Evolutionary conservation across 2,329 filamentous ascomycete species (phyloP).

Genomic region (Periconia macrospinosa): DNA sequence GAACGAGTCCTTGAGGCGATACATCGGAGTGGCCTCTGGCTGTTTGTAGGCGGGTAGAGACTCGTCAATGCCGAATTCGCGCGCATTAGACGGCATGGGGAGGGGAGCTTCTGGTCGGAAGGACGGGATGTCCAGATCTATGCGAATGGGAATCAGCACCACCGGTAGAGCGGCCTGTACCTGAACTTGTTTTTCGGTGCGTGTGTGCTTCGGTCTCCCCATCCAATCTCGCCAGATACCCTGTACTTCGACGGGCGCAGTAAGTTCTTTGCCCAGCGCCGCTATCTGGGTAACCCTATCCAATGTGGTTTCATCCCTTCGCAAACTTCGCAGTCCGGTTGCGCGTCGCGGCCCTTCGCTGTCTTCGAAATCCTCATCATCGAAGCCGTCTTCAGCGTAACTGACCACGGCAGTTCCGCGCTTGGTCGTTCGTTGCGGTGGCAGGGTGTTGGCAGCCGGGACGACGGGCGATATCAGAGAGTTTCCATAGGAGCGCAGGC

Average conservation of each 20-base stretch:
- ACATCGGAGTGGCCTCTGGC: slow-evolving; percentile 79
- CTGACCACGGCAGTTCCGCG: slow-evolving; percentile 95
- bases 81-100: slow-evolving; percentile 62
- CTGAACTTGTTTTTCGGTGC: slow-evolving; percentile 63
- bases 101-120: slow-evolving; percentile 69
- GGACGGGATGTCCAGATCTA: slow-evolving; percentile 87
- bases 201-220: slow-evolving; percentile 63
- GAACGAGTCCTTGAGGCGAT: slow-evolving; percentile 91
- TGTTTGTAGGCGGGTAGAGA: slow-evolving; percentile 76
- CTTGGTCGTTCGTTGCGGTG: slow-evolving; percentile 85
- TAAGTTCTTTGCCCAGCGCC: slow-evolving; percentile 81
- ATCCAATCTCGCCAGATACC: slow-evolving; percentile 97
- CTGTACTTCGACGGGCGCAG: slow-evolving; percentile 77
- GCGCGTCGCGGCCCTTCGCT: slow-evolving; percentile 71
- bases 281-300: slow-evolving; percentile 68
- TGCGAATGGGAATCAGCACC: slow-evolving; percentile 91
- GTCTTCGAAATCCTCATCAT: slow-evolving; percentile 76
- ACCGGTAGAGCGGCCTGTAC: slow-evolving; percentile 76
- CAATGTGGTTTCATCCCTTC: slow-evolving; percentile 67
- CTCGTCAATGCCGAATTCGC: slow-evolving; percentile 66
- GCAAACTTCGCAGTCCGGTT: slow-evolving; percentile 79
- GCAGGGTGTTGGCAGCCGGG: slow-evolving; percentile 67
- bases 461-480: slow-evolving; percentile 85
- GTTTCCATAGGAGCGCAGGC: slow-evolving; percentile 87
- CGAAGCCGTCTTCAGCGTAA: slow-evolving; percentile 94